These are phyloP conservation scores for Volutella citrinella DNA, from an alignment of 2,329 filamentous ascomycete genomes.

Conservation along the genomic window DNA sequence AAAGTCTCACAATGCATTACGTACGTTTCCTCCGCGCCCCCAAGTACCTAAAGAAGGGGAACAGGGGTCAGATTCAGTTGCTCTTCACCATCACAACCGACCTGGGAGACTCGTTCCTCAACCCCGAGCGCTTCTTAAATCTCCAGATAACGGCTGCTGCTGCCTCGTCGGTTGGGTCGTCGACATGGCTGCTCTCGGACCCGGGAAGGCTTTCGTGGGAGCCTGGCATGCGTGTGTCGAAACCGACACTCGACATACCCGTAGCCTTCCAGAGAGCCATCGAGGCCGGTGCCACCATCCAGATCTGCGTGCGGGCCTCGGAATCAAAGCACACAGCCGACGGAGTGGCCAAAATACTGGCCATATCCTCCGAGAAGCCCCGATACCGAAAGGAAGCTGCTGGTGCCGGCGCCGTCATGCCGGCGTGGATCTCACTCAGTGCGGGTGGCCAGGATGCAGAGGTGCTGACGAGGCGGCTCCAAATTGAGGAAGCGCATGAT, in stretches of 20 bases:
- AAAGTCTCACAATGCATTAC: conserved; percentile 49
- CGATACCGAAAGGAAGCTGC: conserved; percentile 15
- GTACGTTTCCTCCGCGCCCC: conserved; percentile 51
- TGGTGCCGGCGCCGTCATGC: conserved; percentile 39
- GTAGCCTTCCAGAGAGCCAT: conserved; percentile 23
- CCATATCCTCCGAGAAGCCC: conserved; percentile 15
- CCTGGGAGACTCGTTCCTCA: conserved; percentile 53
- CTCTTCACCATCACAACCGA: conserved; percentile 57
- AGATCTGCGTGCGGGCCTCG: conserved; percentile 27
- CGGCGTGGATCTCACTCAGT: conserved; percentile 38
- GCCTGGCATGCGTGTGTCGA: conserved; percentile 39
- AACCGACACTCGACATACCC: conserved; percentile 30
- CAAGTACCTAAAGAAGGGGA: conserved; percentile 29
- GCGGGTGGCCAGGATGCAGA: conserved; percentile 19
- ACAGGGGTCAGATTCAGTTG: conserved; percentile 35
- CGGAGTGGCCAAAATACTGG: conserved; percentile 24
- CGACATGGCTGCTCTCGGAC: conserved; percentile 22
- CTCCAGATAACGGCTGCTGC: conserved; percentile 36
- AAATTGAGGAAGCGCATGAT: conserved; percentile 20
- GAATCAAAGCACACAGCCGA: conserved; percentile 24
- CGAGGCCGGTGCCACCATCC: conserved; percentile 21
- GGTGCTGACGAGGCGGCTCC: conserved; percentile 28
- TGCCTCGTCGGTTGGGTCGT: conserved; percentile 15
- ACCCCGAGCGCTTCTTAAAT: conserved; percentile 41
- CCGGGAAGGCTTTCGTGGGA: conserved; percentile 28